Evolutionary conservation across 2,329 filamentous ascomycete species (phyloP), one percentile per base, ranked within the genome.

Genomic region (Cercospora janseana): DNA sequence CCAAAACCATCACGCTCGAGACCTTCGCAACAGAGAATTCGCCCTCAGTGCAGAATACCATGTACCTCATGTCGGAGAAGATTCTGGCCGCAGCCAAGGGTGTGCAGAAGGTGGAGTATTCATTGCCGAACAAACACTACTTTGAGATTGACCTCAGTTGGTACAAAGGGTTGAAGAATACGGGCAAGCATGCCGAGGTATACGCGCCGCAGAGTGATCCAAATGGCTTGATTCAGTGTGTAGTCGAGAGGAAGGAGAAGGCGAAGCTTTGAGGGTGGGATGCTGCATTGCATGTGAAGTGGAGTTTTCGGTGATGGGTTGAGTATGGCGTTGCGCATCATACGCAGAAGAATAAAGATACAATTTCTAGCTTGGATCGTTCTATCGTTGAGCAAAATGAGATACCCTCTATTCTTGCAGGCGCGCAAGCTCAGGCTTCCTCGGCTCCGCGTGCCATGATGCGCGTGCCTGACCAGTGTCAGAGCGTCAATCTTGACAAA

Each of bases 111-210:
- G 88, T 93, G 32, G 81, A 86, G 62, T 97, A 96, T 69, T 78
- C 85, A 6, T 78, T 98, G 64, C 93, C 93, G 8, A 98, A 98
- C 78, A 97, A 96, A 77, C 93, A 98, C 74, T 97, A 96, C 75
- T 97, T 97, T 67, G 92, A 97, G 72, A 85, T 97, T 70, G 87
- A 97, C 67, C 74, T 98, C 66, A 92, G 87, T 73, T 98, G 93
- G 93, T 88, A 95, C 79, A 94, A 97, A 71, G 90, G 85, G 23
- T 70, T 91, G 60, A 88, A 95, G 78, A 98, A 98, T 74, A 95
- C 88, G 0, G 93, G 93, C 71, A 87, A 88, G 71, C 87, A 98
- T 64, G 93, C 93, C 45, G 91, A 96, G 68, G 92, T 98, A 15
- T 96, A 93, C 64, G 91, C 88, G 21, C 93, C 93, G 3, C 93